phyloP scores from a whole-genome alignment of 768 basidiomycete genomes.

The Favolaschia claudopus region DNA sequence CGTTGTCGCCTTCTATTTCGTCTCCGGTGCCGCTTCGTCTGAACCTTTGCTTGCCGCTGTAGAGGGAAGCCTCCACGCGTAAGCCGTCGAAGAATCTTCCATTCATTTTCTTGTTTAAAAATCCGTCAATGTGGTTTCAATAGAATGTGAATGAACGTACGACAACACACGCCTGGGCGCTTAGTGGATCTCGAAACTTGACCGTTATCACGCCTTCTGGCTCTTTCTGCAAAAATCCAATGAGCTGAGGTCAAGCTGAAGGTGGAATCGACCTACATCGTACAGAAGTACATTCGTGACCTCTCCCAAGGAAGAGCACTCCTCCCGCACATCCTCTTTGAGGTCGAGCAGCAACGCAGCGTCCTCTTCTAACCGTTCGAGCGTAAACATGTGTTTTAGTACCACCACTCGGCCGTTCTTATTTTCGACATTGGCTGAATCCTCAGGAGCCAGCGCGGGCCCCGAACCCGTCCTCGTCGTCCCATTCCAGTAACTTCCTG shows the following conservation, averaged over 20 bases:
- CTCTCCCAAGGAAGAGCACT: conserved; percentile 88
- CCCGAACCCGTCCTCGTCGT: conserved; percentile 94
- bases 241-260: not conserved
- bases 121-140: not conserved
- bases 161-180: conserved; percentile 91
- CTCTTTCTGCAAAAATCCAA: conserved; percentile 70
- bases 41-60: conserved; percentile 83
- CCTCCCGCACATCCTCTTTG: conserved; percentile 96
- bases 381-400: conserved; percentile 93
- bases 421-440: conserved; percentile 52
- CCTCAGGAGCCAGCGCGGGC: conserved; percentile 66
- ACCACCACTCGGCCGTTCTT: conserved; percentile 85
- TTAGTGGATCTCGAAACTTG: conserved; percentile 91
- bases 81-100: conserved; percentile 90
- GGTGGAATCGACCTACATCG: conserved; percentile 68
- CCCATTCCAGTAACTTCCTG: conserved; percentile 95
- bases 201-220: conserved; percentile 94
- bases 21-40: conserved; percentile 74
- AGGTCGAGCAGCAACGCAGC: conserved; percentile 86
- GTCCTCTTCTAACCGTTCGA: conserved; percentile 87
- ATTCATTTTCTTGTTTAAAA: conserved; percentile 81
- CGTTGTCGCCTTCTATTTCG: conserved; percentile 68
- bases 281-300: conserved; percentile 96
- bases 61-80: conserved; percentile 82
- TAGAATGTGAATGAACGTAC: conserved; percentile 52